phyloP scores from a whole-genome alignment of 148 eudicot species.

The Arbutus unedo region DNA sequence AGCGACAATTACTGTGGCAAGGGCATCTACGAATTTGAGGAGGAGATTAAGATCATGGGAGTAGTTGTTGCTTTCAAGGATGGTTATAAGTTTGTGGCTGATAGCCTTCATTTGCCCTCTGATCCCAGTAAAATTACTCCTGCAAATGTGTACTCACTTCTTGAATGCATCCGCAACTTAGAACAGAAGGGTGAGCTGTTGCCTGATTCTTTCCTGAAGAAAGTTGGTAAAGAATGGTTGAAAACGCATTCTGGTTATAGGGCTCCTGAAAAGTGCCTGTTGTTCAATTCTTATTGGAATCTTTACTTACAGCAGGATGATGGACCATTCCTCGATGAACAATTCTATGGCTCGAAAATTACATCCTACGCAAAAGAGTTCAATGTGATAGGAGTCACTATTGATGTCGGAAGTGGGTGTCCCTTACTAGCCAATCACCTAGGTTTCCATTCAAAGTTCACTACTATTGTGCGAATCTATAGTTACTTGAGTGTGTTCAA shows the following conservation, averaged over 20 bases:
- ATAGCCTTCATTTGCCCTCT: conserved; percentile 34
- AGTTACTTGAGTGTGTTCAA: conserved; percentile 26
- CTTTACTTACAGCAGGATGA: conserved; percentile 34
- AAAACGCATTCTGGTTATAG: conserved; percentile 47
- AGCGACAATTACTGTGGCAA: conserved; percentile 39
- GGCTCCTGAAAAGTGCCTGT: conserved; percentile 40
- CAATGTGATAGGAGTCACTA: conserved; percentile 37
- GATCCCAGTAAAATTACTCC: conserved; percentile 35
- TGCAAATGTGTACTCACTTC: conserved; percentile 36
- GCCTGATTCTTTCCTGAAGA: conserved; percentile 26
- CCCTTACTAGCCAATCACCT: conserved; percentile 40
- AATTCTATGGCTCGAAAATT: conserved; percentile 40
- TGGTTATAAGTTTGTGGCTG: conserved; percentile 35
- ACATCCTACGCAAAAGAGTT: too few relatives aligned
- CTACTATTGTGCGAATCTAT: conserved; percentile 38
- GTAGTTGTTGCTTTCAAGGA: conserved; percentile 44
- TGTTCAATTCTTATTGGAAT: conserved; percentile 26
- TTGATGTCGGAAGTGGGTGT: conserved; percentile 22
- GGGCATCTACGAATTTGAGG: conserved; percentile 32
- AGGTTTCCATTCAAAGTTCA: conserved; percentile 26
- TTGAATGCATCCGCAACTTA: conserved; percentile 32
- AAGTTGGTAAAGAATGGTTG: conserved; percentile 37
- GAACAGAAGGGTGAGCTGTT: not conserved
- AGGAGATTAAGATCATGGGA: conserved; percentile 43
- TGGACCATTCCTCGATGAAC: conserved; percentile 63